These are phyloP conservation scores for Dissoconium aciculare DNA, from an alignment of 2,329 filamentous ascomycete species.

Conservation along the genomic window DNA sequence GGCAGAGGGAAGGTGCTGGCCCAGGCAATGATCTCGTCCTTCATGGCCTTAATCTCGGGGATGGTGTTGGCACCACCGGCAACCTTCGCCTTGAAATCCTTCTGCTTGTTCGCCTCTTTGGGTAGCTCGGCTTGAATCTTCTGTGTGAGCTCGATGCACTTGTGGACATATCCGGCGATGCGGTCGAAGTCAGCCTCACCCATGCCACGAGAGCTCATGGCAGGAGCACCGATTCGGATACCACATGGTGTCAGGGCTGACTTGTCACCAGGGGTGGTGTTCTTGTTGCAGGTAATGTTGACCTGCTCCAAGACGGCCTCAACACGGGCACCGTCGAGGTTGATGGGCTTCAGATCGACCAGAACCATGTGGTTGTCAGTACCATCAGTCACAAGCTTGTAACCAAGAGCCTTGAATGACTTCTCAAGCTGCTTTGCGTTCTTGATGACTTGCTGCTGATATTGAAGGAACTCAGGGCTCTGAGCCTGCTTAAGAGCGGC, in stretches of 20 bases:
- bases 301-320: constrained; percentile 94
- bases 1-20: constrained; percentile 84
- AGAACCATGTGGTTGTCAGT: constrained; percentile 98
- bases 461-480: constrained; percentile 77
- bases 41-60: constrained; percentile 63
- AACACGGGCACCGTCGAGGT: constrained; percentile 82
- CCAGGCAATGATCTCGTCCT: constrained; percentile 82
- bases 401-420: constrained; percentile 62
- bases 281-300: constrained; percentile 99
- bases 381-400: constrained; percentile 88
- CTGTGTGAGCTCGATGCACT: constrained; percentile 77
- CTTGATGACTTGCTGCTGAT: constrained; percentile 81
- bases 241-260: constrained; percentile 87
- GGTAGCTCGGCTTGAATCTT: constrained; percentile 70
- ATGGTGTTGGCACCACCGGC: constrained; percentile 48
- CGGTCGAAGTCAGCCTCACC: constrained; percentile 81
- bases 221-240: constrained; percentile 89
- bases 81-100: constrained; percentile 97
- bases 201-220: constrained; percentile 95
- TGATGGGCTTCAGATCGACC: constrained; percentile 67
- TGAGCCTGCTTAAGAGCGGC: constrained; percentile 92
- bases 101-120: constrained; percentile 97
- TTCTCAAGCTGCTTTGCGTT: constrained; percentile 87
- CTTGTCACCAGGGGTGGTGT: constrained; percentile 94
- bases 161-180: constrained; percentile 79